A percentile compares a stretch with the other conserved stretches of the same genome.
phyloP scores from a whole-genome alignment of 306 rosid species.

The Cotoneaster glaucophyllus region DNA sequence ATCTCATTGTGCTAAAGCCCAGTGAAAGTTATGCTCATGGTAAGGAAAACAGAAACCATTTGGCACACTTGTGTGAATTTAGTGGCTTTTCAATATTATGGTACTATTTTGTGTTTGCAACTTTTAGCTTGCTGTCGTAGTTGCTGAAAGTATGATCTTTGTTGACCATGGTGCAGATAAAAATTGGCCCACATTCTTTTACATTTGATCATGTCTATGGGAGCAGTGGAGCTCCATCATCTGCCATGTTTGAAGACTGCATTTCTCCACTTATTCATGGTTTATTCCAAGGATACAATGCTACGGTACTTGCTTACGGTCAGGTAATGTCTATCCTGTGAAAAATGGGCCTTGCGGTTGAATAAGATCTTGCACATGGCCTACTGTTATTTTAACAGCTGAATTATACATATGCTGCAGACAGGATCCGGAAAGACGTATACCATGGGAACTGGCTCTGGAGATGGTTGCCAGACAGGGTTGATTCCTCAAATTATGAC shows the following conservation, averaged over 20 bases:
- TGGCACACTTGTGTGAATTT: neutral
- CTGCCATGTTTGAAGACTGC: constrained; percentile 67
- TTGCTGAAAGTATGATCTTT: constrained; percentile 19
- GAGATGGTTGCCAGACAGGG: constrained; percentile 46
- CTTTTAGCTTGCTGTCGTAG: constrained; percentile 7
- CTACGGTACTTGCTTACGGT: constrained; percentile 84
- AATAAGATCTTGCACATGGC: neutral
- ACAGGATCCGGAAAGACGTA: constrained; percentile 90
- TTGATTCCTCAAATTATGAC: constrained; percentile 66
- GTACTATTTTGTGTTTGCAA: constrained; percentile 2
- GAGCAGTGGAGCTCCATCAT: constrained; percentile 56
- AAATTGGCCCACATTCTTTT: constrained; percentile 72
- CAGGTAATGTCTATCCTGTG: constrained; percentile 49
- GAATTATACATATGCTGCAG: constrained; percentile 34
- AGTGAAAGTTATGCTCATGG: too few species aligned
- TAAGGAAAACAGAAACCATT: neutral
- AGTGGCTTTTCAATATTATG: neutral
- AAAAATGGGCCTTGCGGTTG: constrained; percentile 7
- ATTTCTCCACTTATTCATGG: constrained; percentile 69
- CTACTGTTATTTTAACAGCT: constrained; percentile 11
- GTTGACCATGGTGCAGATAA: constrained; percentile 45
- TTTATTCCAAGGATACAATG: constrained; percentile 78
- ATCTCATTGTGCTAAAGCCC: too few species aligned
- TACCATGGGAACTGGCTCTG: constrained; percentile 81
- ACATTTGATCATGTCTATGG: constrained; percentile 79